These are phyloP conservation scores for Recurvomyces mirabilis DNA, from an alignment of 495 filamentous ascomycete species.

Conservation along the genomic window DNA sequence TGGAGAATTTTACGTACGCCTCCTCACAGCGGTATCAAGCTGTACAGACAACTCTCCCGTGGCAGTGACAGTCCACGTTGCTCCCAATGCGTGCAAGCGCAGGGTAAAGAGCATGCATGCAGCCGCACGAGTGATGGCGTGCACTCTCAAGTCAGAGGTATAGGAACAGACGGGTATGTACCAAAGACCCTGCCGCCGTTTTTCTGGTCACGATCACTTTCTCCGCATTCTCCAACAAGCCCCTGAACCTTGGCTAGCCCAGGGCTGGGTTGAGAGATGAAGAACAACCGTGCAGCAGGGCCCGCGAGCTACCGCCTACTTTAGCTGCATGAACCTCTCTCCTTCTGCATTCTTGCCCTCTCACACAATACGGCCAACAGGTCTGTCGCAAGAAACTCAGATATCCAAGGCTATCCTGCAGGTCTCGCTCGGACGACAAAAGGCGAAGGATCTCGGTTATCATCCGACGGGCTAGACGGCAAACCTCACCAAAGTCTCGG, in stretches of 20 bases:
- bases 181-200: no score
- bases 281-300: background rate
- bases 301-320: constrained; percentile 3
- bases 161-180: no score
- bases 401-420: background rate
- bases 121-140: no score
- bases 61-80: no score
- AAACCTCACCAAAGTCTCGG: constrained; percentile 9
- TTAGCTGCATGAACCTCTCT: constrained; percentile 3
- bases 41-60: no score
- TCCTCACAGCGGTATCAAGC: no score
- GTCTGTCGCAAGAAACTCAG: background rate
- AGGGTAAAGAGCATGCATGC: no score
- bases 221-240: constrained; percentile 15
- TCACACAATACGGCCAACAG: background rate
- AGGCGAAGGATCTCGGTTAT: background rate
- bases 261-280: constrained; percentile 1
- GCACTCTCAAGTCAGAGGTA: no score
- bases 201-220: constrained; percentile 1
- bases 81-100: no score
- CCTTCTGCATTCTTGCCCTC: background rate
- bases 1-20: no score
- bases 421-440: background rate
- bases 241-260: constrained; percentile 10
- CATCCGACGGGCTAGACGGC: background rate